Evolutionary conservation across 495 filamentous ascomycete species (phyloP).

Genomic region (Rostrohypoxylon terebratum): DNA sequence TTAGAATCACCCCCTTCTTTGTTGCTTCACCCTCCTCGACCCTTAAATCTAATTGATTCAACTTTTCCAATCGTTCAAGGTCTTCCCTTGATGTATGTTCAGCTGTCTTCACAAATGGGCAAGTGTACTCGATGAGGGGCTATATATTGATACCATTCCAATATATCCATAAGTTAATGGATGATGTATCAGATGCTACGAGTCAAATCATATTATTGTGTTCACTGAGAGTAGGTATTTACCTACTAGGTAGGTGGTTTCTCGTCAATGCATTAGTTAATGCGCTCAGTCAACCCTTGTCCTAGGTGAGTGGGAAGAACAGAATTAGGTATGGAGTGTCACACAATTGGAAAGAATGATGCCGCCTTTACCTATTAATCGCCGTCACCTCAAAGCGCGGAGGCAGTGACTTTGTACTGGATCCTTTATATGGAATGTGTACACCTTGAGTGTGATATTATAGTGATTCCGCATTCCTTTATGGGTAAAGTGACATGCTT

Average conservation of each 20-base stretch:
- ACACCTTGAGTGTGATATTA: no score
- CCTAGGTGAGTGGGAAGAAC: neutral
- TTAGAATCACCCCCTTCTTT: neutral
- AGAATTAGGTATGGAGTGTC: neutral
- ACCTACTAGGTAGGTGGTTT: neutral
- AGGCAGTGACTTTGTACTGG: neutral
- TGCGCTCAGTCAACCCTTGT: no score
- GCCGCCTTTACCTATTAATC: neutral
- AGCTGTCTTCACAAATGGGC: neutral
- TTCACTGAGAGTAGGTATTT: neutral
- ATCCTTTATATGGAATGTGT: neutral
- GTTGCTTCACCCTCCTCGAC: neutral
- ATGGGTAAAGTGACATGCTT: neutral
- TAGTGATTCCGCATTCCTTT: neutral
- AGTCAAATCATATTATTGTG: neutral
- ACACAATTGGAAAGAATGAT: no score
- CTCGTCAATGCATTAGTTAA: no score
- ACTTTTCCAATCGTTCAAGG: neutral
- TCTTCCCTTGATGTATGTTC: neutral
- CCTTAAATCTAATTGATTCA: neutral
- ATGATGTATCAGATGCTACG: neutral
- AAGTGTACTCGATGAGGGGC: neutral
- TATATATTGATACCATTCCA: neutral
- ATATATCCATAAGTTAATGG: neutral
- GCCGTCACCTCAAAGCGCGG: neutral